Evolutionary conservation across 495 filamentous ascomycete genomes (phyloP).

Genomic region (Thermothielavioides terrestris): DNA sequence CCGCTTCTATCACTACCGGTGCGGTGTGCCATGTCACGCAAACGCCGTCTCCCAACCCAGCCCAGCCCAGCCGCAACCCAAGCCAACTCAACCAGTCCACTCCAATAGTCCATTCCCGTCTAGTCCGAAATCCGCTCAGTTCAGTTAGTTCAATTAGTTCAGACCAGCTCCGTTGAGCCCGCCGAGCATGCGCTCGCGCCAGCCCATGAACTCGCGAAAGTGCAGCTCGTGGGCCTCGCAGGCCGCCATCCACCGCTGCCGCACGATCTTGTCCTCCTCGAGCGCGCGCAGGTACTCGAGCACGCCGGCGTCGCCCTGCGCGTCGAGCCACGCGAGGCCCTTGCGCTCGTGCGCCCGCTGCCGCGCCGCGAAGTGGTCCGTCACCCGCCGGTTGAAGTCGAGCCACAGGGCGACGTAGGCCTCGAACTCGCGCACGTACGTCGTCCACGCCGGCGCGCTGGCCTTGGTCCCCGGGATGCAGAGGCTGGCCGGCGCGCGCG

Average conservation of each 20-base stretch:
- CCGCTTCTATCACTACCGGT: no score
- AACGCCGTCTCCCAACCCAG: no score
- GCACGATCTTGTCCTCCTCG: constrained; percentile 54
- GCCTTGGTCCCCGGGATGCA: constrained; percentile 31
- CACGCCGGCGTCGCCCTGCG: constrained; percentile 40
- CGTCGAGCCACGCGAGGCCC: constrained; percentile 45
- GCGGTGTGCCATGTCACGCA: no score
- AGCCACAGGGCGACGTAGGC: constrained; percentile 65
- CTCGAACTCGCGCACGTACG: constrained; percentile 54
- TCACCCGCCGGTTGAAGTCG: constrained; percentile 53
- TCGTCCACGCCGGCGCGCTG: constrained; percentile 42
- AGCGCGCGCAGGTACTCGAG: constrained; percentile 51
- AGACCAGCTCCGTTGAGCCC: no score
- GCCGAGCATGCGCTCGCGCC: background rate
- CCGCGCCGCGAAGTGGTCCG: constrained; percentile 57
- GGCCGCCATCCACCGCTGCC: constrained; percentile 56
- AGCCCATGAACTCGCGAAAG: constrained; percentile 45
- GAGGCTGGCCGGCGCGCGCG: constrained; percentile 33
- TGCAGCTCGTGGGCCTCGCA: constrained; percentile 55
- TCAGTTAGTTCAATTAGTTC: background rate
- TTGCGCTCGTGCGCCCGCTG: constrained; percentile 42
- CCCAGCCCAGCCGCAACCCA: no score
- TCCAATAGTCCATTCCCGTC: no score
- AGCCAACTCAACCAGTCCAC: no score
- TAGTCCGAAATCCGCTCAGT: no score